Evolutionary conservation across 768 basidiomycete species (phyloP).

Genomic region (Mycena galericulata): DNA sequence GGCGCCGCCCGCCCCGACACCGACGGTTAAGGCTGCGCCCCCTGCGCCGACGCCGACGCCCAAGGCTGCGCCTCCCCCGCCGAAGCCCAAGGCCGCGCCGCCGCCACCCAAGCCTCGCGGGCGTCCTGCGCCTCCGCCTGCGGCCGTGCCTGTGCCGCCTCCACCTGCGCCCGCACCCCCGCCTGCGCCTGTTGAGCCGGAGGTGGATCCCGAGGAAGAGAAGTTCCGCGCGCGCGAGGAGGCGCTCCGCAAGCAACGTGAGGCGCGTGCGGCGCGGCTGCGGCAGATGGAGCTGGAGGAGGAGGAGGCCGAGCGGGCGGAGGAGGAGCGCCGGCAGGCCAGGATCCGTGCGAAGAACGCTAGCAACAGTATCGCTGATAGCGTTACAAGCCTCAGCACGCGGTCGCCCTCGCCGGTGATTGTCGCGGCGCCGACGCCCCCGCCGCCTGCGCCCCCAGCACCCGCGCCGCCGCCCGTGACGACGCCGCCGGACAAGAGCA

Average conservation of each 20-base stretch:
- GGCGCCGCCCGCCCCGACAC: conserved; percentile 53
- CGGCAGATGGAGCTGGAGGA: conserved; percentile 73
- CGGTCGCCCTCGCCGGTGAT: conserved; percentile 45
- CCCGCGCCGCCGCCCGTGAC: conserved; percentile 48
- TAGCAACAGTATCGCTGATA: conserved; percentile 25
- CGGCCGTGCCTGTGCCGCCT: neutral
- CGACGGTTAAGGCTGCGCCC: conserved; percentile 54
- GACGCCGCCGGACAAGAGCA: conserved; percentile 59
- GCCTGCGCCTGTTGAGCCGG: conserved; percentile 49
- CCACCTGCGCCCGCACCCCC: conserved; percentile 46
- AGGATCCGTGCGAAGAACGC: conserved; percentile 50
- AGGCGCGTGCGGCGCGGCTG: conserved; percentile 77
- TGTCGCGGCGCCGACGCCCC: conserved; percentile 54
- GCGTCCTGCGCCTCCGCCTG: conserved; percentile 54
- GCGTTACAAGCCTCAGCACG: conserved; percentile 34
- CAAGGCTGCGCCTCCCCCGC: conserved; percentile 59
- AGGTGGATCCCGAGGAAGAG: conserved; percentile 84
- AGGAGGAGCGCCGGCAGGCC: conserved; percentile 54
- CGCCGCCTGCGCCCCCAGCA: conserved; percentile 41
- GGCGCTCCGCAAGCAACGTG: conserved; percentile 75
- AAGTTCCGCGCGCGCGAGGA: conserved; percentile 76
- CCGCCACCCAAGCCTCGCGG: conserved; percentile 52
- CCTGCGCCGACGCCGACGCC: conserved; percentile 44
- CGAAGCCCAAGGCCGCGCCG: conserved; percentile 40
- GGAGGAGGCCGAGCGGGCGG: conserved; percentile 60